Evolutionary conservation across 257 asterid species (phyloP).

Genomic region (Phtheirospermum japonicum): DNA sequence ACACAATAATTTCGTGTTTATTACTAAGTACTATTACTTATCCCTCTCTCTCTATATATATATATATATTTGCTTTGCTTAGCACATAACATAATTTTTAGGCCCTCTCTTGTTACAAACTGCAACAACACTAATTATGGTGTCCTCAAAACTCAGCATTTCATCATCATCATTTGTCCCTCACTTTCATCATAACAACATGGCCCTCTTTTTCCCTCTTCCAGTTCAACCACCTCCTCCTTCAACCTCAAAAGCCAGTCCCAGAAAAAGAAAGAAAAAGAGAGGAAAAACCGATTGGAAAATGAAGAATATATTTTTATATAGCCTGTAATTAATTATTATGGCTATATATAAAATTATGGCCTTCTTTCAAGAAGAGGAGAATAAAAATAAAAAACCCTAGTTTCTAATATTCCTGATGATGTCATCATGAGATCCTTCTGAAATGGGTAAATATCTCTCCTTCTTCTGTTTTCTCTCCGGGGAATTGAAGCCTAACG

Average conservation of each 20-base stretch:
- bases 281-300: slow-evolving; percentile 10
- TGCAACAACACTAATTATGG: slow-evolving; percentile 42
- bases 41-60: neutral
- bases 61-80: neutral
- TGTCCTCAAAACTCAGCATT: slow-evolving; percentile 47
- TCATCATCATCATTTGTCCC: slow-evolving; percentile 65
- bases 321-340: neutral
- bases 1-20: slow-evolving; percentile 24
- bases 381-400: slow-evolving; percentile 46
- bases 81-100: neutral
- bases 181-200: slow-evolving; percentile 53
- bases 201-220: slow-evolving; percentile 35
- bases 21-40: neutral
- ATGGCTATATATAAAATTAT: too few relatives aligned
- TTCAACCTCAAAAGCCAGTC: slow-evolving; percentile 30
- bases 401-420: slow-evolving; percentile 8
- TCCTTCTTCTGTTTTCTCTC: slow-evolving; percentile 40
- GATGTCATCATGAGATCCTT: neutral
- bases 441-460: neutral
- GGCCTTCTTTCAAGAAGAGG: slow-evolving; percentile 25
- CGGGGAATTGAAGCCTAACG: slow-evolving; percentile 69
- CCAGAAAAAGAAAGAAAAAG: slow-evolving; percentile 33
- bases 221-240: slow-evolving; percentile 29
- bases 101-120: slow-evolving; percentile 11
- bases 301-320: slow-evolving; percentile 26